These are phyloP conservation scores for Comarum palustre DNA, from an alignment of 306 rosid species.

Conservation along the genomic window DNA sequence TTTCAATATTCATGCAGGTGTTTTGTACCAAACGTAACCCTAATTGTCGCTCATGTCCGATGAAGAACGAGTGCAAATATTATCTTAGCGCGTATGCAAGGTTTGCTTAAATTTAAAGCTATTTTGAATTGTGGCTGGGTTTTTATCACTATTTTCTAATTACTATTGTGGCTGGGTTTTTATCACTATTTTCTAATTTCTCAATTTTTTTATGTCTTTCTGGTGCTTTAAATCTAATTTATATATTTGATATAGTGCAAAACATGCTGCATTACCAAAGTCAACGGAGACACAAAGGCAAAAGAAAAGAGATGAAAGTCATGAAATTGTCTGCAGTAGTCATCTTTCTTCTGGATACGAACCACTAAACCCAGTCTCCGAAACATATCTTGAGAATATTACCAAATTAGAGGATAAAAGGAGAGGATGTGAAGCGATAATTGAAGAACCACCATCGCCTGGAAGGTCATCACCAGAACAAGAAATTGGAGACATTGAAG, in stretches of 20 bases:
- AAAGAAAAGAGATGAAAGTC: not conserved
- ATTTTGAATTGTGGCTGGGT: no score
- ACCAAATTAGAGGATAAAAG: not conserved
- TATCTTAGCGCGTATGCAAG: constrained; percentile 54
- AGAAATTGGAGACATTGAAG: constrained; percentile 32
- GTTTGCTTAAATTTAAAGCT: constrained; percentile 19
- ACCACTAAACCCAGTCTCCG: not conserved
- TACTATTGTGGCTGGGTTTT: no score
- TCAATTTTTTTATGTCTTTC: no score
- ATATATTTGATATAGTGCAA: constrained; percentile 36
- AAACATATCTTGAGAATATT: not conserved
- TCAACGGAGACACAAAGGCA: not conserved
- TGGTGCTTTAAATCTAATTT: not conserved
- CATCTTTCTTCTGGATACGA: not conserved
- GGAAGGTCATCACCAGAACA: constrained; percentile 28
- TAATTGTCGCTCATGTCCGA: constrained; percentile 70
- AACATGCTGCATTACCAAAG: constrained; percentile 36
- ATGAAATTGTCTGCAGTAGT: not conserved
- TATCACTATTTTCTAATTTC: no score
- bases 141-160: no score
- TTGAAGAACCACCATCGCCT: constrained; percentile 38
- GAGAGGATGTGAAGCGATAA: constrained; percentile 39
- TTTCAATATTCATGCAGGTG: constrained; percentile 36
- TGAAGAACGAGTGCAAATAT: constrained; percentile 52
- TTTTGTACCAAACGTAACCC: constrained; percentile 60